phyloP scores from a whole-genome alignment of 2,329 filamentous ascomycete species.

The Allantophomopsis lycopodina region DNA sequence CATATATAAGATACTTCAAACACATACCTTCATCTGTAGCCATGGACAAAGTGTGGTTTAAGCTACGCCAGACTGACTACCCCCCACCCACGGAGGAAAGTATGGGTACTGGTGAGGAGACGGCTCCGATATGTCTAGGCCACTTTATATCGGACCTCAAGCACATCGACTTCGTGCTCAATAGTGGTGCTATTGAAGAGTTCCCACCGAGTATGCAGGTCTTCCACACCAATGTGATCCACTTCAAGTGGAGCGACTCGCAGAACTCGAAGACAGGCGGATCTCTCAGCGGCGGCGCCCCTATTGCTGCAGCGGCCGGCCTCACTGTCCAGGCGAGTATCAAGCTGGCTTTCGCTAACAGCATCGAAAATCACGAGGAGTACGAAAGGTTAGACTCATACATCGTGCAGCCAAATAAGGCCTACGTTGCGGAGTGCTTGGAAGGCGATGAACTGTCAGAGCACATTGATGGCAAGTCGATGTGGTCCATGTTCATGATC shows the following conservation, averaged over 20 bases:
- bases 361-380: background rate
- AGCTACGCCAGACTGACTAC: slow-evolving; percentile 3
- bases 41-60: slow-evolving; percentile 4
- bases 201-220: slow-evolving; percentile 1
- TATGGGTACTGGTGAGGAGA: slow-evolving; percentile 1
- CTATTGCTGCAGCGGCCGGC: background rate
- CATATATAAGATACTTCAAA: too few species aligned
- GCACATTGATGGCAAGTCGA: too few species aligned
- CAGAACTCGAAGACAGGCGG: background rate
- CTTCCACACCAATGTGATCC: background rate
- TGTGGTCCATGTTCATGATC: too few species aligned
- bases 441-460: too few species aligned
- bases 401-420: background rate
- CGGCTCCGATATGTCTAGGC: slow-evolving; percentile 2
- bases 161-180: slow-evolving; percentile 3
- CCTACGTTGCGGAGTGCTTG: too few species aligned
- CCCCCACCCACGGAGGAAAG: slow-evolving; percentile 1
- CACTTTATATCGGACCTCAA: slow-evolving; percentile 4
- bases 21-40: too few species aligned
- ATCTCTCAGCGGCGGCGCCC: background rate
- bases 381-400: background rate
- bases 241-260: background rate
- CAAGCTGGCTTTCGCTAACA: background rate
- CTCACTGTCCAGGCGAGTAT: background rate
- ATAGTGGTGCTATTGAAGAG: background rate